phyloP scores from a whole-genome alignment of 768 basidiomycete species.

The Calocera viscosa region DNA sequence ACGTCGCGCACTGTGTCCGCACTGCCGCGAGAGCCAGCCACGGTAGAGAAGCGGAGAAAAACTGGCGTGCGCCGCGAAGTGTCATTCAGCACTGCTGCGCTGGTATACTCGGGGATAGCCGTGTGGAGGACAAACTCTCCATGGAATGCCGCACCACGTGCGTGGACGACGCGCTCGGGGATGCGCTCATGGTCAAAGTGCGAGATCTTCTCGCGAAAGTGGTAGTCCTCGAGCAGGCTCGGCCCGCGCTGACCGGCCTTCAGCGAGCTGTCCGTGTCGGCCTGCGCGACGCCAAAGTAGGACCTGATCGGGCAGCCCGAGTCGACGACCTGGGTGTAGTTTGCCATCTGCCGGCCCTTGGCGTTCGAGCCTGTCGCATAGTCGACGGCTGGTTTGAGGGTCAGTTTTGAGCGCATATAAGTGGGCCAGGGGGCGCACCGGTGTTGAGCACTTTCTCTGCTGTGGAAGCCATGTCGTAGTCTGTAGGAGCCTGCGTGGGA shows the following conservation, averaged over 20 bases:
- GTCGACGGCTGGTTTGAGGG: not conserved
- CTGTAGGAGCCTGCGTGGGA: too few relatives aligned
- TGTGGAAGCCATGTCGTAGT: not conserved
- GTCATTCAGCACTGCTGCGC: conserved; percentile 59
- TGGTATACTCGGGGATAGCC: conserved; percentile 57
- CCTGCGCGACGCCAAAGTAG: conserved; percentile 30
- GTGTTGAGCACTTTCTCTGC: not conserved
- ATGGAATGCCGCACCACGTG: conserved; percentile 66
- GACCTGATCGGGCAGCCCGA: not conserved
- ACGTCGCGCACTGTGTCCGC: conserved; percentile 48
- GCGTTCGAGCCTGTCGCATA: not conserved
- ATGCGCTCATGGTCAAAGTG: conserved; percentile 83
- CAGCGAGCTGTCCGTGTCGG: conserved; percentile 38
- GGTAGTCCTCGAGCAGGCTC: conserved; percentile 48
- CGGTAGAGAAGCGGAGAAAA: conserved; percentile 78
- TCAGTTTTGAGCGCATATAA: not conserved
- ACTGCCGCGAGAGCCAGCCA: conserved; percentile 67
- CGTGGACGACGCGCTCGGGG: conserved; percentile 65
- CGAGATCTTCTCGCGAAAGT: conserved; percentile 40
- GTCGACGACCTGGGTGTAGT: not conserved
- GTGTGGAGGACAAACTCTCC: conserved; percentile 71
- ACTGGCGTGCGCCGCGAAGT: conserved; percentile 57
- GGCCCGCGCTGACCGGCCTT: conserved; percentile 43
- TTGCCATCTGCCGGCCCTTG: not conserved
- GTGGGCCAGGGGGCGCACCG: not conserved